Conservation (phyloP, 169 alveolate species). For the Cryptosporidium ubiquitum region DNA sequence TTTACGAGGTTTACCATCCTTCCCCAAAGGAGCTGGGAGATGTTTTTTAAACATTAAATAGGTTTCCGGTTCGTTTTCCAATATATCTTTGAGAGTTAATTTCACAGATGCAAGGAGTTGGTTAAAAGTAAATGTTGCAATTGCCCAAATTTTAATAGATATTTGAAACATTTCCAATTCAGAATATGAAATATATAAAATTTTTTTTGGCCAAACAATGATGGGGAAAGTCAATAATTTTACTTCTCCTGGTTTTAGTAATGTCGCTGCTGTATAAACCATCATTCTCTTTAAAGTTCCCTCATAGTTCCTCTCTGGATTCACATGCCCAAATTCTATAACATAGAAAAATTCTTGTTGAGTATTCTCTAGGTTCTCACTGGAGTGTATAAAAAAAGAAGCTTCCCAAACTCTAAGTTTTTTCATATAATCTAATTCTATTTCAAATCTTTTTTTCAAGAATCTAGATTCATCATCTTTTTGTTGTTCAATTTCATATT, state of each 20-base stretch:
- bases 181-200: constrained; percentile 82
- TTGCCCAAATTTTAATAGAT: constrained; percentile 84
- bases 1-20: constrained; percentile 63
- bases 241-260: constrained; percentile 43
- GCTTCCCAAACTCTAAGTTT: constrained; percentile 71
- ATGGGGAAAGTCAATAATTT: constrained; percentile 37
- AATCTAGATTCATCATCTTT: constrained; percentile 21
- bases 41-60: constrained; percentile 79
- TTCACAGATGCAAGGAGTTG: constrained; percentile 81
- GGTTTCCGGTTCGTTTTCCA: constrained; percentile 83
- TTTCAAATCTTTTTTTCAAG: neutral
- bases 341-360: constrained; percentile 68
- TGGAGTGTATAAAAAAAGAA: constrained; percentile 55
- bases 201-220: constrained; percentile 81
- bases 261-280: constrained; percentile 69
- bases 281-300: constrained; percentile 57
- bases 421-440: constrained; percentile 47
- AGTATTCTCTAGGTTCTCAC: constrained; percentile 46
- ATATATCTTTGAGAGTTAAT: constrained; percentile 81
- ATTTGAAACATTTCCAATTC: constrained; percentile 83
- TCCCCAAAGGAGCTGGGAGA: constrained; percentile 76
- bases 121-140: constrained; percentile 81
- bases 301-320: constrained; percentile 59
- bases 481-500: constrained; percentile 2
- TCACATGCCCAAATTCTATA: constrained; percentile 68